A percentile compares a stretch with the other conserved stretches of the same genome.
phyloP scores from a whole-genome alignment of 768 basidiomycete genomes.

The Trametes elegans region DNA sequence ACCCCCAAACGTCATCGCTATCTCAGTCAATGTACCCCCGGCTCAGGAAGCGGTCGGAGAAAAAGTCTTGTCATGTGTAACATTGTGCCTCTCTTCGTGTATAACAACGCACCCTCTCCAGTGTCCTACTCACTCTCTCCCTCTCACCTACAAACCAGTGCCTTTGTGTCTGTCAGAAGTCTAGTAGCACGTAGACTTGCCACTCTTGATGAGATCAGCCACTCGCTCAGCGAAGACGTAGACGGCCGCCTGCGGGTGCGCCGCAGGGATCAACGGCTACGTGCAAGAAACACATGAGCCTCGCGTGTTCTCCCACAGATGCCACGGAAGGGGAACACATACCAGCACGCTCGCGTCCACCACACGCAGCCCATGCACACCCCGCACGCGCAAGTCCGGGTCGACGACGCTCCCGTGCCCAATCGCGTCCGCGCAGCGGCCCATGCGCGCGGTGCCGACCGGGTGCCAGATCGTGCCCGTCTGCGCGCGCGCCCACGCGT shows the following conservation, averaged over 20 bases:
- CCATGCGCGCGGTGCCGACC: conserved; percentile 22
- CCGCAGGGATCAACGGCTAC: not conserved
- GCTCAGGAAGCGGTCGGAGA: too few relatives aligned
- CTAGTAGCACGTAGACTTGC: too few relatives aligned
- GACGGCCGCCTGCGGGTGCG: not conserved
- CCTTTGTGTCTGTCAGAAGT: too few relatives aligned
- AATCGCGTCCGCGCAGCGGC: not conserved
- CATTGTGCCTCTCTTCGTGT: too few relatives aligned
- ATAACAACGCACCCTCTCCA: too few relatives aligned
- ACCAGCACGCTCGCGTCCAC: conserved; percentile 33
- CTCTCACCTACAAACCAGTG: too few relatives aligned
- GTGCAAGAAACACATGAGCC: not conserved
- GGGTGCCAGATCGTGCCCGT: conserved; percentile 10
- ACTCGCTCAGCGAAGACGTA: not conserved
- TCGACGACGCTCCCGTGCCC: conserved; percentile 26
- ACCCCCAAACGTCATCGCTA: too few relatives aligned
- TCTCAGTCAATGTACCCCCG: too few relatives aligned
- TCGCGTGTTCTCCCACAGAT: not conserved
- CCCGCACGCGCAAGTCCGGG: conserved; percentile 36
- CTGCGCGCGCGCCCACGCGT: conserved; percentile 9
- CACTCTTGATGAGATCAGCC: conserved; percentile 1
- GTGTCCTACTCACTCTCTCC: too few relatives aligned
- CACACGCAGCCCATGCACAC: conserved; percentile 36
- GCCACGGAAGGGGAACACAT: not conserved
- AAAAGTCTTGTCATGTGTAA: too few relatives aligned